These are phyloP conservation scores for Quercus rubra DNA, from an alignment of 306 rosid genomes.

Conservation along the genomic window DNA sequence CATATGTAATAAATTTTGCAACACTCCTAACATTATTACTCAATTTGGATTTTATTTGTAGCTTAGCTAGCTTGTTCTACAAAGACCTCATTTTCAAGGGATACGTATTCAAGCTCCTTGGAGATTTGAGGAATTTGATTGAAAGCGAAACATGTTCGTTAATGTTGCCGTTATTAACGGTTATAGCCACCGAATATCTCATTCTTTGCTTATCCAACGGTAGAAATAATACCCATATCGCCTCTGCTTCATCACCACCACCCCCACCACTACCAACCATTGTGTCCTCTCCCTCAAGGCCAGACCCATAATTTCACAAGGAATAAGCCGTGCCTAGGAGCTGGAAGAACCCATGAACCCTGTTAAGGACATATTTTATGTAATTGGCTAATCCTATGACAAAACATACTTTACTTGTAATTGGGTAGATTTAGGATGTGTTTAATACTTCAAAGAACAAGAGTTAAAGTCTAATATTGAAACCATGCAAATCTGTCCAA, in stretches of 20 bases:
- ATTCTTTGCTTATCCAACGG: neutral
- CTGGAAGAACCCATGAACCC: conserved; percentile 51
- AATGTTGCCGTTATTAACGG: conserved; percentile 34
- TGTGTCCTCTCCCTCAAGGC: conserved; percentile 48
- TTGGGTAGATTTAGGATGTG: too few relatives aligned
- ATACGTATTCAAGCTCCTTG: neutral
- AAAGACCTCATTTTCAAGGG: neutral
- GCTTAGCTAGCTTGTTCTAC: neutral
- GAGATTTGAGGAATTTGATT: conserved; percentile 10
- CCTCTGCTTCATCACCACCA: conserved; percentile 36
- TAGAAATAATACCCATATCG: conserved; percentile 7
- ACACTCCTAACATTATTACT: too few relatives aligned
- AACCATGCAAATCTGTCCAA: too few relatives aligned
- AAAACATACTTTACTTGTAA: too few relatives aligned
- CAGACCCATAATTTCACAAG: conserved; percentile 38
- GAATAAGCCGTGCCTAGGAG: conserved; percentile 50
- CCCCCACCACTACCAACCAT: conserved; percentile 4
- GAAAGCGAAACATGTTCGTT: conserved; percentile 21
- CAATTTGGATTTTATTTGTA: too few relatives aligned
- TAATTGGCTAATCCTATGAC: too few relatives aligned
- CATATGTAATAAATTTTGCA: too few relatives aligned
- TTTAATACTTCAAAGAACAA: too few relatives aligned
- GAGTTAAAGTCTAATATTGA: too few relatives aligned
- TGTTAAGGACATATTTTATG: too few relatives aligned
- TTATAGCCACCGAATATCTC: conserved; percentile 21